Base-by-base conservation (phyloP, 2,329 filamentous ascomycete genomes). In the Colletotrichum higginsianum region DNA sequence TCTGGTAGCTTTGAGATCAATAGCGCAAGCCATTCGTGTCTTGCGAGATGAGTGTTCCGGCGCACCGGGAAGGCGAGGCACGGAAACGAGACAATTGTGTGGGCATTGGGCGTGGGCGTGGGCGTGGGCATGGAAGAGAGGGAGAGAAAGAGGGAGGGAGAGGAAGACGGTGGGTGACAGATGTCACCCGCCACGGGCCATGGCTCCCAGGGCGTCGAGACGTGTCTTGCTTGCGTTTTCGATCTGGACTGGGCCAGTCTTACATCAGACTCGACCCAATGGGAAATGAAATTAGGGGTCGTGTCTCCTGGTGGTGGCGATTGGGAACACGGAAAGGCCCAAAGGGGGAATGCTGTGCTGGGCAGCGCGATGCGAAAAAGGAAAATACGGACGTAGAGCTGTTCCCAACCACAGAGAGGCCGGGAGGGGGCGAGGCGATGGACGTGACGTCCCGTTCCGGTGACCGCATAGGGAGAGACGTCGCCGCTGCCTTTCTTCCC, bases 171-270 rank as follows among this genome's bases (percentile, higher is more conserved):
- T 35, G 30, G 30, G 56, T 30, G 30, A 4, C 42, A 9, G 44
- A 38, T 23, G 21, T 50, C 47, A 21, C 13, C 21, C 4, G 21
- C 12, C 3, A 11, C 18, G 30, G 30, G 30, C 46, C 21, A 8
- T 9, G 18, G 38, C 49, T 8, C 42, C n/a, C 47, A 64, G 56
- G 50, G 67, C 64, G 57, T 61, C 26, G 57, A 67, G 12, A 71
- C 52, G 16, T 71, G 67, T 71, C 67, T 66, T 38, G 57, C 67
- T 61, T 38, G 50, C 7, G 44, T 50, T 61, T 67, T 47, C 53
- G 63, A 12, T 38, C 35, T 21, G 23, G 53, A 35, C 8, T 18
- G 47, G 47, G 67, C 12, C n/a, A 23, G 60, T 53, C 40, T 26
- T 23, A 46, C 21, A 12, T 12, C 38, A 40, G 18, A 46, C 42